A percentile compares a stretch with the other conserved stretches of the same genome.
phyloP scores from a whole-genome alignment of 208 protist genomes.

The Porcisia hertigi region DNA sequence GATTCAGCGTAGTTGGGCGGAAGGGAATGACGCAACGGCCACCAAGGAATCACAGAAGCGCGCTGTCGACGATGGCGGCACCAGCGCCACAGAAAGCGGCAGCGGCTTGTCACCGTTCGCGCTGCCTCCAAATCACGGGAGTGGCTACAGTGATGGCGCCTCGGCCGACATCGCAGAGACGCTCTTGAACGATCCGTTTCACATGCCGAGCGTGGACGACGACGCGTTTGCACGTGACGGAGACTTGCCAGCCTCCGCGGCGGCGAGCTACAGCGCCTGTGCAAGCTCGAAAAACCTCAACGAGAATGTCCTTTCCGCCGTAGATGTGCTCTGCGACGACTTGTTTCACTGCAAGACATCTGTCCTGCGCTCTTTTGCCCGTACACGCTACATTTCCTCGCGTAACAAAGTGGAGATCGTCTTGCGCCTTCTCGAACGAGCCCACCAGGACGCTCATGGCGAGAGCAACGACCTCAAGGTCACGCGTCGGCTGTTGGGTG shows the following conservation, averaged over 20 bases:
- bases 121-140: not conserved
- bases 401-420: slow-evolving; percentile 75
- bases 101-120: not conserved
- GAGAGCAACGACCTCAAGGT: slow-evolving; percentile 74
- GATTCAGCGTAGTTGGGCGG: not conserved
- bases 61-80: not conserved
- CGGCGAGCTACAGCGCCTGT: not conserved
- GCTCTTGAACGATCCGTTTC: slow-evolving; percentile 29
- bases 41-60: not conserved
- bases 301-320: slow-evolving; percentile 59
- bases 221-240: slow-evolving; percentile 35
- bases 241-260: slow-evolving; percentile 16
- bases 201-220: slow-evolving; percentile 36
- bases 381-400: slow-evolving; percentile 50
- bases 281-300: slow-evolving; percentile 16
- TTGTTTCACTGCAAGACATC: slow-evolving; percentile 87
- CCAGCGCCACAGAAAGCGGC: not conserved
- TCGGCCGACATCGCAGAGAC: not conserved
- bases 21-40: not conserved
- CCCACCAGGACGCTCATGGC: slow-evolving; percentile 79
- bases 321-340: slow-evolving; percentile 90
- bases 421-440: slow-evolving; percentile 70
- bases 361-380: slow-evolving; percentile 78
- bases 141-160: not conserved
- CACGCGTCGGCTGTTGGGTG: slow-evolving; percentile 78